A percentile compares a stretch with the other conserved stretches of the same genome.
phyloP scores from a whole-genome alignment of 129 eudicot species.

The Chrysanthemum lavandulifolium region DNA sequence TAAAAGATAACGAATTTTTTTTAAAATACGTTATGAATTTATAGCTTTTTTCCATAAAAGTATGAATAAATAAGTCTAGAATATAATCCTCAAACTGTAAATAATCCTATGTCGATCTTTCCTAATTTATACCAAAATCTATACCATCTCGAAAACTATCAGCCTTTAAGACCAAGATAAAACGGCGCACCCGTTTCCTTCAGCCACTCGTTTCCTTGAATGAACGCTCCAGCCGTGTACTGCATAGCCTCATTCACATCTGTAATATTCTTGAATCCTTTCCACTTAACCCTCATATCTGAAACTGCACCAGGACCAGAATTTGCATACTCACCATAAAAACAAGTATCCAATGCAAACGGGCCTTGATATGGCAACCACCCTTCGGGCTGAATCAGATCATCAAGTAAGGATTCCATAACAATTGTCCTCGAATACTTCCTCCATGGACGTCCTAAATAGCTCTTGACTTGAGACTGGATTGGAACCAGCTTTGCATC shows the following conservation, averaged over 20 bases:
- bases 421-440: background rate
- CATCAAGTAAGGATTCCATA: background rate
- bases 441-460: background rate
- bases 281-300: background rate
- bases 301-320: background rate
- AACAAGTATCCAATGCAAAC: background rate
- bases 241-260: background rate
- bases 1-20: no score
- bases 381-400: background rate
- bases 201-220: background rate
- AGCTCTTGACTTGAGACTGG: background rate
- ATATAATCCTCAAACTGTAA: no score
- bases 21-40: no score
- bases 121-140: background rate
- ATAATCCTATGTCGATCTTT: background rate
- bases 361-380: background rate
- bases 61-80: no score
- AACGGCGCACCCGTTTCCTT: background rate
- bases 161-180: background rate
- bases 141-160: background rate
- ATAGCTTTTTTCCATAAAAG: no score
- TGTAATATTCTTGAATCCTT: background rate
- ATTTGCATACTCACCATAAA: conserved; percentile 2
- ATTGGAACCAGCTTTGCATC: background rate
- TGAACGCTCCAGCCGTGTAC: background rate